Evolutionary conservation across 1,284 basidiomycete genomes (phyloP).

Genomic region (Rhodotorula sp.): DNA sequence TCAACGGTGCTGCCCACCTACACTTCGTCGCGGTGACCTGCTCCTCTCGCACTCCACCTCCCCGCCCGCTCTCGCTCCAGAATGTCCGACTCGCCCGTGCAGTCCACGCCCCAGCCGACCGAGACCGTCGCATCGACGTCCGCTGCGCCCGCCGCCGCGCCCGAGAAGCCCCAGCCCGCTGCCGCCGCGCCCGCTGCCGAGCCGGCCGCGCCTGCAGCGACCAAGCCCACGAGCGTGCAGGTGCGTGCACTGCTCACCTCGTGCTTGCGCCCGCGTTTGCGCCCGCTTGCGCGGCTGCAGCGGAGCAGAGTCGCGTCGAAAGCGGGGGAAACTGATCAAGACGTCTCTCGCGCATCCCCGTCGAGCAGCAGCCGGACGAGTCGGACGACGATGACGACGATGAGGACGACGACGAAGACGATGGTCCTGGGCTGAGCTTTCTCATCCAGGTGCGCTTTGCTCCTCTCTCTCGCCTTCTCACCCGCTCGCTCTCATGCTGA

Average conservation of each 20-base stretch:
- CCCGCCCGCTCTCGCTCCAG: neutral
- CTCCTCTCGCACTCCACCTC: neutral
- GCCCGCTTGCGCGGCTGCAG: neutral
- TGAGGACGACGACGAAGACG: slow-evolving; percentile 29
- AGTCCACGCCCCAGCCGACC: slow-evolving; percentile 2
- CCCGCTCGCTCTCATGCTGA: neutral
- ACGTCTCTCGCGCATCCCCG: neutral
- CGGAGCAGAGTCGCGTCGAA: too few relatives aligned
- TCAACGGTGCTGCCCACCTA: too few relatives aligned
- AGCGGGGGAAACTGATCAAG: neutral
- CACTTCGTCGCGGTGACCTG: neutral
- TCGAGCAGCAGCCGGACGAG: slow-evolving; percentile 17
- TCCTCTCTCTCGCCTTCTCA: neutral
- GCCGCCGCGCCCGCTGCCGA: slow-evolving; percentile 3
- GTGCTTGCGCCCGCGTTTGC: neutral
- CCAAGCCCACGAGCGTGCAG: slow-evolving; percentile 6
- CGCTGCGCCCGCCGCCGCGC: neutral
- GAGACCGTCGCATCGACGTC: neutral
- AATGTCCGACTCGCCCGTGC: slow-evolving; percentile 13
- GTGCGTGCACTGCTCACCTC: neutral
- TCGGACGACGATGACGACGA: slow-evolving; percentile 20
- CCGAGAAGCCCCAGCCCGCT: neutral
- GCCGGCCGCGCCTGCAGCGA: neutral
- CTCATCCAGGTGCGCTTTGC: slow-evolving; percentile 24
- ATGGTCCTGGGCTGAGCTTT: slow-evolving; percentile 38